phyloP scores from a whole-genome alignment of 495 filamentous ascomycete genomes.

The Penicillium argentinense region DNA sequence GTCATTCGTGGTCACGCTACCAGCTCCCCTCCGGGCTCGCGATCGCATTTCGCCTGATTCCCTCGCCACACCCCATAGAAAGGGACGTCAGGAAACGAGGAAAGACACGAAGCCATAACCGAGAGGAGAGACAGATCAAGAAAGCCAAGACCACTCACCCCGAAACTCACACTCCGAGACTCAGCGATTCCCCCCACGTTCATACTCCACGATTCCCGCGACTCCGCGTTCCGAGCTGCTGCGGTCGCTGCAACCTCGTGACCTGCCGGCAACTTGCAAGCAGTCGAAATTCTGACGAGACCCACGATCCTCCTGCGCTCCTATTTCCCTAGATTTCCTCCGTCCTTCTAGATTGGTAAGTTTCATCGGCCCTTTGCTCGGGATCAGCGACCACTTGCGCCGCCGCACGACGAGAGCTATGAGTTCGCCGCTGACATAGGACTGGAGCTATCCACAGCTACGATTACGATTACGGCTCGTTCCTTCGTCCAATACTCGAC shows the following conservation, averaged over 20 bases:
- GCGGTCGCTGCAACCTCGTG: constrained; percentile 30
- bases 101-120: too few relatives aligned
- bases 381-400: too few relatives aligned
- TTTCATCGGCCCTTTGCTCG: too few relatives aligned
- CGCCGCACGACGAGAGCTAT: too few relatives aligned
- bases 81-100: too few relatives aligned
- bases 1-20: constrained; percentile 44
- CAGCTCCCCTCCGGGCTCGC: constrained; percentile 20
- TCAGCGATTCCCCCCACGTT: neutral
- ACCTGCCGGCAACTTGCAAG: constrained; percentile 9
- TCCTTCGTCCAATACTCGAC: constrained; percentile 1
- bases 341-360: constrained; percentile 4
- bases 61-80: too few relatives aligned
- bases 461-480: constrained; percentile 24
- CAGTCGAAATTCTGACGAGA: constrained; percentile 24
- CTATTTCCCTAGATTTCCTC: constrained; percentile 18
- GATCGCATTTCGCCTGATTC: too few relatives aligned
- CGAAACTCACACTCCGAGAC: too few relatives aligned
- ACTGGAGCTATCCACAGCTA: constrained; percentile 7
- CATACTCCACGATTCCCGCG: neutral
- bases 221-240: neutral
- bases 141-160: too few relatives aligned
- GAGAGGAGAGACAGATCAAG: too few relatives aligned
- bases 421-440: too few relatives aligned
- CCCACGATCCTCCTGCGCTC: constrained; percentile 26